These are phyloP conservation scores for Metarhizium sp. DNA, from an alignment of 2,329 filamentous ascomycete species.

Conservation along the genomic window DNA sequence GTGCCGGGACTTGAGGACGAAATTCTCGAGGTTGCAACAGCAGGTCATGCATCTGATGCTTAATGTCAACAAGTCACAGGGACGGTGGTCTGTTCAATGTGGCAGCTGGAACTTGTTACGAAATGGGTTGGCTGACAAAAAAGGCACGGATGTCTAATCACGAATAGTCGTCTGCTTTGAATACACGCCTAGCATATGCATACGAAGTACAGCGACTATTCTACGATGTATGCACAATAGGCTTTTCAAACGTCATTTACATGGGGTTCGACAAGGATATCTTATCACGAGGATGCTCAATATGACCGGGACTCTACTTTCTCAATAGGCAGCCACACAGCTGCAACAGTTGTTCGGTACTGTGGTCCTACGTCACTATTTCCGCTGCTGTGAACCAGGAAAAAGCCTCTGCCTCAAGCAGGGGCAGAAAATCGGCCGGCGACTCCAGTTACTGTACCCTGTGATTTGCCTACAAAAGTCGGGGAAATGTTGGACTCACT, in stretches of 20 bases:
- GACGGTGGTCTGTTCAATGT: neutral
- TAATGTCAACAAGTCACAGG: neutral
- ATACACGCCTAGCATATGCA: neutral
- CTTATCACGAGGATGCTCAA: neutral
- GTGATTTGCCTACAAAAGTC: neutral
- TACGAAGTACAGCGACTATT: neutral
- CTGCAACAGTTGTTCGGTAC: neutral
- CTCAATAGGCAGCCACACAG: neutral
- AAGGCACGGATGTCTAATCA: no score
- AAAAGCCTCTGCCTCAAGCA: neutral
- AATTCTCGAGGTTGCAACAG: conserved; percentile 73
- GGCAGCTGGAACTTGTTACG: neutral
- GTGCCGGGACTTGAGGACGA: conserved; percentile 69
- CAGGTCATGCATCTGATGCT: conserved; percentile 51
- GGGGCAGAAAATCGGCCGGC: neutral
- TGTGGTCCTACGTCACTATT: neutral
- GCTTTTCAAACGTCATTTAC: neutral
- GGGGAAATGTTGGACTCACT: neutral
- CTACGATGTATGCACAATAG: neutral
- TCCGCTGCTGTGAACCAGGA: neutral
- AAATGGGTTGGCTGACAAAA: no score
- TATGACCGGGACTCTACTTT: neutral
- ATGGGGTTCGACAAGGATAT: neutral
- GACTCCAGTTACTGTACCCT: neutral
- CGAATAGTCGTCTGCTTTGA: neutral